Conservation (phyloP, 257 asterid species). For the Fraxinus excelsior region DNA sequence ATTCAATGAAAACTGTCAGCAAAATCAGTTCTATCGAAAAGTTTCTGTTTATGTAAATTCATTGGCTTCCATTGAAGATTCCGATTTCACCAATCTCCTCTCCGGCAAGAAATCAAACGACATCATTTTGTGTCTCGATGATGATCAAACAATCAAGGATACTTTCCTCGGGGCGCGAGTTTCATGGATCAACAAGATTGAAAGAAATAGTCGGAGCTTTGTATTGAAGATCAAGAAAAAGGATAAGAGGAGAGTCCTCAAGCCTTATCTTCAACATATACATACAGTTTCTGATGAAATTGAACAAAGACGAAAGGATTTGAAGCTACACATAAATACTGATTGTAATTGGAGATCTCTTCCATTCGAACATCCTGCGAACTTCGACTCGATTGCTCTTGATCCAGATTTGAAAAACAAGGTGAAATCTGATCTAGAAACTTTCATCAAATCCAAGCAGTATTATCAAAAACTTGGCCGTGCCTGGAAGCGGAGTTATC, state of each 20-base stretch:
- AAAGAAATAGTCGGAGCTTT: constrained; percentile 6
- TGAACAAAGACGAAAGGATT: constrained; percentile 8
- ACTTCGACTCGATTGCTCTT: constrained; percentile 54
- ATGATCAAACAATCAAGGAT: constrained; percentile 23
- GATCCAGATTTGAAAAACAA: constrained; percentile 56
- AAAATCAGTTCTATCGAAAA: constrained; percentile 24
- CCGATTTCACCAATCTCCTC: constrained; percentile 35
- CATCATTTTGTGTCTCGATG: constrained; percentile 29
- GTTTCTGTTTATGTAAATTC: constrained; percentile 29
- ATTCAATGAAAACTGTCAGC: constrained; percentile 27
- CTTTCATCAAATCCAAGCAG: constrained; percentile 57
- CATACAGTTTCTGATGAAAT: constrained; percentile 28
- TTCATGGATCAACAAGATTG: constrained; percentile 19
- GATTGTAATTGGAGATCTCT: constrained; percentile 19
- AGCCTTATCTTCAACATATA: constrained; percentile 33
- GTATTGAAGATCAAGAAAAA: constrained; percentile 26
- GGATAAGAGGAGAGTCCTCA: constrained; percentile 33
- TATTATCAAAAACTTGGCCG: constrained; percentile 69
- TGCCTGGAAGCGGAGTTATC: constrained; percentile 67
- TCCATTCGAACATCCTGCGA: constrained; percentile 39
- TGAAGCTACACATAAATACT: constrained; percentile 22
- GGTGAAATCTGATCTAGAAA: constrained; percentile 51
- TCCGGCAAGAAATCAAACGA: constrained; percentile 31
- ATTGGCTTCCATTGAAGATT: constrained; percentile 29
- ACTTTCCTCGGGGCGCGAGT: constrained; percentile 30